These are phyloP conservation scores for Talaromyces proteolyticus DNA, from an alignment of 495 filamentous ascomycete species.

Conservation along the genomic window DNA sequence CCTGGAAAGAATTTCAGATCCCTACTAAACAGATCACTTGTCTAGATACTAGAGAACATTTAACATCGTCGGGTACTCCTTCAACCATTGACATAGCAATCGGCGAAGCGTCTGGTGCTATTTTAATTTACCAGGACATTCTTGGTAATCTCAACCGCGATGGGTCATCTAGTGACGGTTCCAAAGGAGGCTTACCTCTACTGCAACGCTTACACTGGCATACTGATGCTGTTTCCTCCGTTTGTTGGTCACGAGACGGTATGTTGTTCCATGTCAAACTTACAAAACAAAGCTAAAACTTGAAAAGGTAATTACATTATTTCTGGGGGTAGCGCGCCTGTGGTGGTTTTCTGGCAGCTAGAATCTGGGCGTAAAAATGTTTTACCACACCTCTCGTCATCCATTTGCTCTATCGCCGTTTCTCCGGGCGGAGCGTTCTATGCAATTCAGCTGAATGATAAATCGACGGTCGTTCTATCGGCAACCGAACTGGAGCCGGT, in stretches of 20 bases:
- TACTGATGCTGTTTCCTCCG: constrained; percentile 66
- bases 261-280: constrained; percentile 20
- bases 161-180: constrained; percentile 2
- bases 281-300: constrained; percentile 5
- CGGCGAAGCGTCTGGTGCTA: constrained; percentile 66
- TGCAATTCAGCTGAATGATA: constrained; percentile 79
- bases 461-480: constrained; percentile 80
- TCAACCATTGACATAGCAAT: constrained; percentile 59
- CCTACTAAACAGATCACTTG: constrained; percentile 24
- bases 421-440: constrained; percentile 76
- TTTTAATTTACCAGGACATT: constrained; percentile 73
- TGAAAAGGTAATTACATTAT: constrained; percentile 84
- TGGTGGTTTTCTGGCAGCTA: constrained; percentile 92
- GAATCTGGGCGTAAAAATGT: constrained; percentile 74
- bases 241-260: constrained; percentile 93
- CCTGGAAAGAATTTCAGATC: constrained; percentile 44
- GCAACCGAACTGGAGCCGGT: constrained; percentile 80
- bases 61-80: constrained; percentile 13
- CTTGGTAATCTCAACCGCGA: constrained; percentile 44
- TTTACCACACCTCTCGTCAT: constrained; percentile 80
- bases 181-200: constrained; percentile 35
- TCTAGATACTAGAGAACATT: constrained; percentile 26
- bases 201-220: constrained; percentile 80
- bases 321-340: constrained; percentile 86
- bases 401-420: constrained; percentile 76